Evolutionary conservation across 192 early-diverging fungal genomes (phyloP), one percentile per base, ranked within the genome.

Genomic region (Gaertneriomyces sp.): DNA sequence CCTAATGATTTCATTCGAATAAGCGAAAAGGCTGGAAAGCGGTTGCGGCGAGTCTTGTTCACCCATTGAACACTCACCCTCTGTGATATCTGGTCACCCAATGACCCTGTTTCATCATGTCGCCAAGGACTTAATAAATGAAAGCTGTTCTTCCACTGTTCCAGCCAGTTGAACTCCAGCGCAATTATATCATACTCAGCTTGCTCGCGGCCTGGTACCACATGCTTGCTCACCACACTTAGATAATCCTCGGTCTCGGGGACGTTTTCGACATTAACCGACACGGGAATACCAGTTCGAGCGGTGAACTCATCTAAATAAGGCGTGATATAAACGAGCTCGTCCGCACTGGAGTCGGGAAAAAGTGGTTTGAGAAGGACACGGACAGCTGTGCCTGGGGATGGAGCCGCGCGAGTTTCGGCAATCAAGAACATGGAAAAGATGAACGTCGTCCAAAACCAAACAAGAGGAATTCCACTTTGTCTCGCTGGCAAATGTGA

Each of bases 351-450:
- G 4, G 69, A 70, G 19, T 56, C 54, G n/a, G 63, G 42, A 45
- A 64, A 70, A 6, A 70, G 17, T 0, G 69, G 69, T 41, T 70
- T 70, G 14, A 70, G 4, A 6, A 70, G 52, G 41, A 70, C 69
- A 3, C 9, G 39, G 4, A 65, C 53, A 33, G 25, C 25, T 33
- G 25, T 1, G 25, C 25, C 25, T 33, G 25, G 25, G 25, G 25
- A 33, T 33, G 25, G 25, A 33, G 25, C 25, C 25, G 25, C 25
- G 25, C 25, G 2, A 33, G 2, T 2, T 33, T 33, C 25, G 1
- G 25, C 25, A 33, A 33, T 33, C 25, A 33, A 33, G 25, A 33
- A 33, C 25, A 33, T 33, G 25, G 25, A 33, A 33, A 33, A 2
- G 25, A 33, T 33, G 25, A 33, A 33, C 2, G 25, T 33, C 25